phyloP scores from a whole-genome alignment of 768 basidiomycete species.

The Glaciozyma martinii region DNA sequence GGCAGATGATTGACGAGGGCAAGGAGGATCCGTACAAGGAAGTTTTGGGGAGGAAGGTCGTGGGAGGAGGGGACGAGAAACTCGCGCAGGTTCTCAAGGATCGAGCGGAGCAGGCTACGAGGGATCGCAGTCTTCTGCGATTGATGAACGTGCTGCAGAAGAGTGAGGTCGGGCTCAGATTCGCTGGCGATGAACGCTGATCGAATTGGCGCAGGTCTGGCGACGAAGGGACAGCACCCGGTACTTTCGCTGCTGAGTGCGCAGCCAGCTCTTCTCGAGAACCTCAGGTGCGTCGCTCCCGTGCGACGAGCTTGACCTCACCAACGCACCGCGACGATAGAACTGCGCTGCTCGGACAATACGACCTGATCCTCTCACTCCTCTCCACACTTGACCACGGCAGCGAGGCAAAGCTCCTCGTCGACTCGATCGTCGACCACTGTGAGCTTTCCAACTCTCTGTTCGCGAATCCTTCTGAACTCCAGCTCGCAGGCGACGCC shows the following conservation, averaged over 20 bases:
- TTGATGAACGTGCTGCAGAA: conserved; percentile 40
- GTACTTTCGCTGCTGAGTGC: conserved; percentile 67
- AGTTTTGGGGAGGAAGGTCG: neutral
- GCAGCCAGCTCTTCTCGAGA: conserved; percentile 71
- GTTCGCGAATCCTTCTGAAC: conserved; percentile 24
- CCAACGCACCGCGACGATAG: conserved; percentile 38
- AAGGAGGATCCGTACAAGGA: conserved; percentile 66
- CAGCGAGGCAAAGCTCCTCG: conserved; percentile 70
- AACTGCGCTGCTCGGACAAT: conserved; percentile 85
- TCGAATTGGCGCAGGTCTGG: conserved; percentile 1
- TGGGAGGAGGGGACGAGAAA: neutral
- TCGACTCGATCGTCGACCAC: conserved; percentile 80
- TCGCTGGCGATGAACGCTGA: no score
- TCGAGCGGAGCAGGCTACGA: conserved; percentile 38
- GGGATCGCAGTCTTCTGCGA: conserved; percentile 38
- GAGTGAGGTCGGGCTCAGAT: no score
- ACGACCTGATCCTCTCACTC: conserved; percentile 75
- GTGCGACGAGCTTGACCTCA: neutral
- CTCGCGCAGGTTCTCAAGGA: conserved; percentile 39
- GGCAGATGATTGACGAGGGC: conserved; percentile 57
- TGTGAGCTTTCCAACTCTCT: conserved; percentile 42
- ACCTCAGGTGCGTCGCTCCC: conserved; percentile 36
- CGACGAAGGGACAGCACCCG: conserved; percentile 2
- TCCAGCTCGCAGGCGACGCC: conserved; percentile 60
- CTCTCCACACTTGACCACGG: conserved; percentile 89